A percentile compares a stretch with the other conserved stretches of the same genome.
phyloP scores from a whole-genome alignment of 2,329 filamentous ascomycete genomes.

The Monilinia polystroma region DNA sequence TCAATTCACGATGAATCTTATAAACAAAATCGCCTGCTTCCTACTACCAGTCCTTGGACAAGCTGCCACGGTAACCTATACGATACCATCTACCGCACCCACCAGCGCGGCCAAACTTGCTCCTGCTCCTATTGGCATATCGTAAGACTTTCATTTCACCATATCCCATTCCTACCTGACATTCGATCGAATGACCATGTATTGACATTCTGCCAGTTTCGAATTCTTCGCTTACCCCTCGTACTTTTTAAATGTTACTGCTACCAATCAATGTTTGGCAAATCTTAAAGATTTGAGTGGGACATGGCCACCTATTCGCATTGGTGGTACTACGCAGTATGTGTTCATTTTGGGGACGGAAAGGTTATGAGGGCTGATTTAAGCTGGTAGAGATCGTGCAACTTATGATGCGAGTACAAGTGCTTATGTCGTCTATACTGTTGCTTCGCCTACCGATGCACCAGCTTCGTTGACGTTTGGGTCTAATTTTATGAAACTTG shows the following conservation, averaged over 20 bases:
- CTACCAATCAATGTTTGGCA: conserved; percentile 51
- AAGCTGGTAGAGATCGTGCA: conserved; percentile 47
- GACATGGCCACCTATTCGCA: conserved; percentile 53
- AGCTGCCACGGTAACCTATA: conserved; percentile 27
- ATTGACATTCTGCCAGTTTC: conserved; percentile 41
- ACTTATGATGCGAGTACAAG: conserved; percentile 48
- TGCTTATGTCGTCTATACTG: conserved; percentile 52
- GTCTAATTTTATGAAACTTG: conserved; percentile 51
- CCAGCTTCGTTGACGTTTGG: conserved; percentile 53
- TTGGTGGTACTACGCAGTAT: conserved; percentile 58
- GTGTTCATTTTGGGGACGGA: conserved; percentile 12
- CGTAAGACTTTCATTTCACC: conserved; percentile 40
- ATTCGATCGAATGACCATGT: neutral
- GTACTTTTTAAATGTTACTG: conserved; percentile 53
- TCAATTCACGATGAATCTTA: neutral
- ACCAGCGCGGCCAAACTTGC: conserved; percentile 37
- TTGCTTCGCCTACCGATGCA: conserved; percentile 49
- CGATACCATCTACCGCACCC: conserved; percentile 32
- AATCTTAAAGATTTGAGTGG: conserved; percentile 53
- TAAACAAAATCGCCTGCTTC: neutral
- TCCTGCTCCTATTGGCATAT: conserved; percentile 47
- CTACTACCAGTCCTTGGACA: neutral
- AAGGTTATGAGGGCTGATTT: neutral
- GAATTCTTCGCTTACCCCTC: conserved; percentile 58
- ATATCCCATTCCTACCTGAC: neutral